Conservation (phyloP, 495 filamentous ascomycete genomes). For the Antarctomyces pellizariae region DNA sequence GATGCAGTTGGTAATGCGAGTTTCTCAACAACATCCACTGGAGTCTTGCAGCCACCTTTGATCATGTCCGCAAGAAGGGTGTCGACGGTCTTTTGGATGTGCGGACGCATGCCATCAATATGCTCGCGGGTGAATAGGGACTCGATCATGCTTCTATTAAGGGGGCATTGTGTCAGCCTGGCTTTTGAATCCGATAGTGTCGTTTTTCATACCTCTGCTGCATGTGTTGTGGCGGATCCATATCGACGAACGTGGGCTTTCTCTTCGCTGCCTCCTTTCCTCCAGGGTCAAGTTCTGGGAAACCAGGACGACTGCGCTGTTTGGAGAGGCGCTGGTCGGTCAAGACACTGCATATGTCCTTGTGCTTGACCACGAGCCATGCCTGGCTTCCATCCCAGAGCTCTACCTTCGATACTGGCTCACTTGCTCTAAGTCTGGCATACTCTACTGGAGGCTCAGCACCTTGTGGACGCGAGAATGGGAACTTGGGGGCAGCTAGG, state of each 20-base stretch:
- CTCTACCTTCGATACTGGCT: conserved; percentile 20
- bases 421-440: conserved; percentile 15
- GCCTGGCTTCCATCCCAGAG: conserved; percentile 20
- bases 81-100: conserved; percentile 21
- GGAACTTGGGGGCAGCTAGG: conserved; percentile 13
- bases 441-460: conserved; percentile 20
- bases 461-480: conserved; percentile 18
- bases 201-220: conserved; percentile 13
- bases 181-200: too few relatives aligned
- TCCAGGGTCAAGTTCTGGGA: conserved; percentile 19
- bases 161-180: too few relatives aligned
- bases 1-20: conserved; percentile 22
- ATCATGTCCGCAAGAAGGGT: conserved; percentile 16
- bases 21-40: conserved; percentile 19
- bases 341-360: conserved; percentile 19
- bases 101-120: conserved; percentile 16
- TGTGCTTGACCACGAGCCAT: conserved; percentile 23
- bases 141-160: conserved; percentile 18
- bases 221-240: conserved; percentile 23
- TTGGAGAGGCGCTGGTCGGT: conserved; percentile 19
- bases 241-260: conserved; percentile 24
- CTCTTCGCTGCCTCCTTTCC: conserved; percentile 19
- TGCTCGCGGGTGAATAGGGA: conserved; percentile 16
- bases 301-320: conserved; percentile 19
- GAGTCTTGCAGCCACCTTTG: conserved; percentile 11